Evolutionary conservation across 305 asterid genomes (phyloP), one percentile per base, ranked within the genome.

Genomic region (Solanum hybrid): DNA sequence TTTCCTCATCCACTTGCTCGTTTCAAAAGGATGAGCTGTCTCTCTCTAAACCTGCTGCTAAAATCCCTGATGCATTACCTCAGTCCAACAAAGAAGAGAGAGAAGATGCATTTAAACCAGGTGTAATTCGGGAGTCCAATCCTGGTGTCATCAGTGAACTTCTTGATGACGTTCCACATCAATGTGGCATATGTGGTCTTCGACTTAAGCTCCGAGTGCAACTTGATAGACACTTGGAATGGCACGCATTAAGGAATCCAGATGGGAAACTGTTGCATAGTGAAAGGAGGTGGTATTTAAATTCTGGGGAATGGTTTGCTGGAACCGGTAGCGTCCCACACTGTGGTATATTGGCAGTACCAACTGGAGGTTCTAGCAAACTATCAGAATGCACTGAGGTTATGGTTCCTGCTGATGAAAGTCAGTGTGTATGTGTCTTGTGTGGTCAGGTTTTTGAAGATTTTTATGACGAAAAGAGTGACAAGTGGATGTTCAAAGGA

Each of bases 381-480:
- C 89, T 86, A 77, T 57, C 89, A 82, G 98, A 94, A 88, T 92
- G 91, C 89, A 91, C 89, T 45, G 96, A 91, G 91, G 92, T 89
- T 33, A 93, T 95, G 97, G 98, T 96, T 92, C 97, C 97, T 27
- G 99, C 99, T 37, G 99, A 97, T 92, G 99, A 96, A 93, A 94
- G 91, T 93, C 98, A 95, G 80, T 96, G 97, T 89, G 95, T 97
- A 13, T 97, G 99, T 91, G 89, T 96, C 91, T 92, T 96, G 91
- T 97, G 99, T 65, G 98, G 99, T 14, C 97, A 97, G 92, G 79
- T 97, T 92, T 97, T 97, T 93, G 98, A 95, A 87, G 99, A 96
- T 91, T 94, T 88, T 91, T 97, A 95, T 92, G 89, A 94, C 36
- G 94, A 83, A 87, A 98, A 94, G 91, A 93, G 90, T 81, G 93